These are phyloP conservation scores for Mycosphaerelloides madeirae DNA, from an alignment of 2,329 filamentous ascomycete species.

Conservation along the genomic window DNA sequence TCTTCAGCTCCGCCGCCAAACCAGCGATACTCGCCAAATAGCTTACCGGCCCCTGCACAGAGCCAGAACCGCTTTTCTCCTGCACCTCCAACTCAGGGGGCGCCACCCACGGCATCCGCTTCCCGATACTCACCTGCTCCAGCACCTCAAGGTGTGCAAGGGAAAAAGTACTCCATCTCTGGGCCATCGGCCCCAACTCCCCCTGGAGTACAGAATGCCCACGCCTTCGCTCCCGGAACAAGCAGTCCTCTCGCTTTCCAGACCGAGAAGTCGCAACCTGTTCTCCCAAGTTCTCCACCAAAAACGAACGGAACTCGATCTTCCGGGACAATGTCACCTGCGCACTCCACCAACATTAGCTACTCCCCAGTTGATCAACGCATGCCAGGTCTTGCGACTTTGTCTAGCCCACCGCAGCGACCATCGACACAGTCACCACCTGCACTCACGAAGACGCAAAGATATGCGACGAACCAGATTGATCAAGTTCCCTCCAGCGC, in stretches of 20 bases:
- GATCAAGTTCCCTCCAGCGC: not conserved
- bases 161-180: conserved; percentile 38
- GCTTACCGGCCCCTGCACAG: conserved; percentile 19
- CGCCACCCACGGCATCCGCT: conserved; percentile 24
- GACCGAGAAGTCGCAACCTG: conserved; percentile 32
- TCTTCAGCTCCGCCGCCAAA: conserved; percentile 15
- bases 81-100: conserved; percentile 34
- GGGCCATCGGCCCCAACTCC: conserved; percentile 19
- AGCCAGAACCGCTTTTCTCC: conserved; percentile 21
- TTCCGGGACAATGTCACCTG: conserved; percentile 18
- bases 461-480: conserved; percentile 30
- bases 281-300: conserved; percentile 35
- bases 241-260: conserved; percentile 60
- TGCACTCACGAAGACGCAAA: conserved; percentile 47
- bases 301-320: conserved; percentile 25
- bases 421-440: conserved; percentile 55
- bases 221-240: conserved; percentile 58
- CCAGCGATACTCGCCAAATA: conserved; percentile 23
- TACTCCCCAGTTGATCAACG: conserved; percentile 19
- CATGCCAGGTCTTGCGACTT: conserved; percentile 38
- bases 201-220: conserved; percentile 32
- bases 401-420: conserved; percentile 33
- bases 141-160: conserved; percentile 33
- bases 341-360: conserved; percentile 14
- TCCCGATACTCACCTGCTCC: conserved; percentile 57